Evolutionary conservation across 2,329 filamentous ascomycete species (phyloP).

Genomic region (Cytospora schulzeri): DNA sequence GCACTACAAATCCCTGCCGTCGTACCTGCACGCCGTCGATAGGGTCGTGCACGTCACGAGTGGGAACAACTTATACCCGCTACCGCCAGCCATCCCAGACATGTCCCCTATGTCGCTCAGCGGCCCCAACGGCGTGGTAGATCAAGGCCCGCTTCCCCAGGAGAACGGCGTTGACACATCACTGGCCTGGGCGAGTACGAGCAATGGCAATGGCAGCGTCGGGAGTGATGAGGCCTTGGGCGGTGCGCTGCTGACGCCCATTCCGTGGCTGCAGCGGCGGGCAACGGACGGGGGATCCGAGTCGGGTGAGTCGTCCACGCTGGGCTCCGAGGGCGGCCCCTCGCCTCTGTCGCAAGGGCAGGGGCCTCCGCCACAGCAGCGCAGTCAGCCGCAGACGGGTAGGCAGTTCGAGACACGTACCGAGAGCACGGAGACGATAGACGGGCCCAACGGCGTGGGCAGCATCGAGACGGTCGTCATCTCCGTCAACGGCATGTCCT

Average conservation of each 20-base stretch:
- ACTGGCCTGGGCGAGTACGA: constrained; percentile 48
- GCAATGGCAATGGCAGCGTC: constrained; percentile 38
- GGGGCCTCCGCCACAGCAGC: background rate
- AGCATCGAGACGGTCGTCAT: constrained; percentile 81
- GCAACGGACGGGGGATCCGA: constrained; percentile 30
- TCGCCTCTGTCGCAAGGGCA: constrained; percentile 11
- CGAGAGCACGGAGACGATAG: constrained; percentile 77
- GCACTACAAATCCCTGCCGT: constrained; percentile 79
- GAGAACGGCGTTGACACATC: constrained; percentile 42
- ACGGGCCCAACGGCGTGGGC: constrained; percentile 77
- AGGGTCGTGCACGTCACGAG: constrained; percentile 90
- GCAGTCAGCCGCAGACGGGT: constrained; percentile 32
- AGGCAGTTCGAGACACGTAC: constrained; percentile 61
- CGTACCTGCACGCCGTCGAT: constrained; percentile 89
- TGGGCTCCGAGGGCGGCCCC: constrained; percentile 25
- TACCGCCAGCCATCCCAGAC: constrained; percentile 68
- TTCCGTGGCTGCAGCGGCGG: constrained; percentile 74
- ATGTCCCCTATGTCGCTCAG: constrained; percentile 62
- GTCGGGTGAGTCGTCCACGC: constrained; percentile 22
- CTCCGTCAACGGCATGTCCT: constrained; percentile 69
- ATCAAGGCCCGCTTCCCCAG: constrained; percentile 39
- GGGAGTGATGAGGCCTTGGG: constrained; percentile 89
- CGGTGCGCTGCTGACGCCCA: constrained; percentile 88
- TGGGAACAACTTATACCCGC: constrained; percentile 76
- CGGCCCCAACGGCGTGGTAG: constrained; percentile 67